A percentile compares a stretch with the other conserved stretches of the same genome.
Conservation (phyloP, 2,329 filamentous ascomycete genomes). For the Penicillium oxalicum region DNA sequence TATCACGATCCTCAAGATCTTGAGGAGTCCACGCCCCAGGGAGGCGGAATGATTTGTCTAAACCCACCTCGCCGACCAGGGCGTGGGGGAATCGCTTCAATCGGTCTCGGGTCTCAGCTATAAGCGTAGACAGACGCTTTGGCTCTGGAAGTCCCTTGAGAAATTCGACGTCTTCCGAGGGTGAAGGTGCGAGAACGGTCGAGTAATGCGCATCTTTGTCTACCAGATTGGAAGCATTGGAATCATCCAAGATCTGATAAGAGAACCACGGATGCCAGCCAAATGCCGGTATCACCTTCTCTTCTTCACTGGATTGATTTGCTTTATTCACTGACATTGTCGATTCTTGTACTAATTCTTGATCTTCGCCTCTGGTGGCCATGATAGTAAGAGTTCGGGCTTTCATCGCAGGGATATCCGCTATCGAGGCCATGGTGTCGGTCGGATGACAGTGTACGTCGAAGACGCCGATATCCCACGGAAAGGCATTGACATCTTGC, state of each 20-base stretch:
- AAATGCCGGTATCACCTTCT: slow-evolving; percentile 52
- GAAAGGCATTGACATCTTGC: slow-evolving; percentile 38
- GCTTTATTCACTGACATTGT: slow-evolving; percentile 31
- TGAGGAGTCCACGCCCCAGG: slow-evolving; percentile 45
- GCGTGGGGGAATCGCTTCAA: slow-evolving; percentile 50
- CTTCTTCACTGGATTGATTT: not conserved
- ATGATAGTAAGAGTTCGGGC: slow-evolving; percentile 55
- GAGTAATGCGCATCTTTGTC: slow-evolving; percentile 48
- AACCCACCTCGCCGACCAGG: slow-evolving; percentile 57
- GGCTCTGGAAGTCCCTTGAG: slow-evolving; percentile 50
- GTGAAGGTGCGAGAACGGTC: slow-evolving; percentile 46
- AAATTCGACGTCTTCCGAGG: slow-evolving; percentile 43
- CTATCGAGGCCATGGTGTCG: slow-evolving; percentile 54
- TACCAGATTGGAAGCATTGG: slow-evolving; percentile 6
- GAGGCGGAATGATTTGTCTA: slow-evolving; percentile 57
- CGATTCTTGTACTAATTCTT: slow-evolving; percentile 50
- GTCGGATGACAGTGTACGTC: slow-evolving; percentile 64
- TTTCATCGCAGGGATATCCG: slow-evolving; percentile 52
- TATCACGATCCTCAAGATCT: slow-evolving; percentile 29
- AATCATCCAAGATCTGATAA: slow-evolving; percentile 52
- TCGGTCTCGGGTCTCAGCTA: slow-evolving; percentile 45
- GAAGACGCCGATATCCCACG: slow-evolving; percentile 58
- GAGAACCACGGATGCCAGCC: slow-evolving; percentile 67
- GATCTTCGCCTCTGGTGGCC: slow-evolving; percentile 57
- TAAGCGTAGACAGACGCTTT: slow-evolving; percentile 47